Evolutionary conservation across 2,329 filamentous ascomycete genomes (phyloP), one percentile per base, ranked within the genome.

Genomic region (Keithomyces neogunnii): DNA sequence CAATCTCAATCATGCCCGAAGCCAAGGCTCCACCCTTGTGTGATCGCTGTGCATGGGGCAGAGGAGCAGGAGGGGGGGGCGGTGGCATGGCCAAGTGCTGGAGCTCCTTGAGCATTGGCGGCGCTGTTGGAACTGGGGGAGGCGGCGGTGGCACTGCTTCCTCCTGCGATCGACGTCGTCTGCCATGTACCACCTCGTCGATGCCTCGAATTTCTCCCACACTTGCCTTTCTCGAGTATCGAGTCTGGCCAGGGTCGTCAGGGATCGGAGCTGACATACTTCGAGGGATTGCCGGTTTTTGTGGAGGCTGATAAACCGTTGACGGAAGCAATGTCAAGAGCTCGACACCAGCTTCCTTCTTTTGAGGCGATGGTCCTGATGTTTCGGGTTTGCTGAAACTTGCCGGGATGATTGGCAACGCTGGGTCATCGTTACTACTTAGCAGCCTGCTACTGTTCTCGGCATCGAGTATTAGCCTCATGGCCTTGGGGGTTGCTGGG

Each of bases 401-500:
- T 1, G 69, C 58, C 1, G 80, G 78, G 33, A 84, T 74, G 0
- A 70, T 66, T 19, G 80, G 78, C 4, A 81, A 70, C n/a, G 78
- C 74, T 0, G 84, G 82, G 32, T 82, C 73, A 1, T 61, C 61
- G 45, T 53, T 64, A 52, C 57, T 65, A 19, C 19, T 19, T 19
- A 19, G 19, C 31, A 51, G 55, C 43, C 51, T 76, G 71, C 51
- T 59, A 70, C 71, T 42, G 44, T 75, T 71, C 52, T 84, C 78
- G 2, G 75, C 69, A 57, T 81, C 79, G 58, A 92, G 83, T 43
- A 88, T 82, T 1, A 95, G 82, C 26, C 87, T 82, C 90, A 96
- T 95, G 1, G 90, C 90, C 70, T 89, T 85, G 32, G 92, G 91
- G 1, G 91, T 96, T 2, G 90, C 89, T 11, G 92, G 90, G n/a